phyloP scores from a whole-genome alignment of 2,329 filamentous ascomycete genomes.

The Trichoderma koningii region DNA sequence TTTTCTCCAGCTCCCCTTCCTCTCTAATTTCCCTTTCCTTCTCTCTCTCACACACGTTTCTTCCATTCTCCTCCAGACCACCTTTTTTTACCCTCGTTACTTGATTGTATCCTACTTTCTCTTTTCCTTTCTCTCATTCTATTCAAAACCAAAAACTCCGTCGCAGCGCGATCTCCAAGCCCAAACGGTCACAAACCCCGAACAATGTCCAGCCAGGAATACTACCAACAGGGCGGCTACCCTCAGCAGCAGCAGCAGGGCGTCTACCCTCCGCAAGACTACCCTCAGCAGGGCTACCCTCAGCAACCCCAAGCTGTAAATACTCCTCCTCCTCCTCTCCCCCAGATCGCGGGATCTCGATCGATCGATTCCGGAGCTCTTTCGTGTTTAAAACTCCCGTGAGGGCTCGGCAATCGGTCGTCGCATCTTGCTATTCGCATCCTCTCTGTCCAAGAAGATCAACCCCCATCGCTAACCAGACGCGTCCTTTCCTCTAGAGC shows the following conservation, averaged over 20 bases:
- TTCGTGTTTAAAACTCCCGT: neutral
- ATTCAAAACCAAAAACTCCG: neutral
- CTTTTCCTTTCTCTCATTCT: neutral
- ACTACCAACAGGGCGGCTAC: conserved; percentile 41
- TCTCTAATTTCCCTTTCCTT: neutral
- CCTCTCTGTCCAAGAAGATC: too few species aligned
- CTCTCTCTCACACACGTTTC: neutral
- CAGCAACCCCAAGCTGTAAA: conserved; percentile 47
- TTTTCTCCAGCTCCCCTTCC: neutral
- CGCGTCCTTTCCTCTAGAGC: conserved; percentile 31
- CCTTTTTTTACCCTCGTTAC: neutral
- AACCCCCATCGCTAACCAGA: conserved; percentile 8
- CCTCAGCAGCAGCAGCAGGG: conserved; percentile 30
- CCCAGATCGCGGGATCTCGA: neutral
- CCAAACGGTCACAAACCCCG: neutral
- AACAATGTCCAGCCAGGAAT: conserved; percentile 46
- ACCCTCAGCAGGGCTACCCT: conserved; percentile 39
- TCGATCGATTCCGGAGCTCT: neutral
- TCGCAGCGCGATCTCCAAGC: conserved; percentile 10
- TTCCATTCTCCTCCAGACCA: neutral
- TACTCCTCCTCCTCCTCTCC: neutral
- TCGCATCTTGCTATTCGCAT: neutral
- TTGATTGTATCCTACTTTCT: neutral
- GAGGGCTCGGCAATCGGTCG: conserved; percentile 11
- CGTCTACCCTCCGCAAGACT: conserved; percentile 46